A percentile compares a stretch with the other conserved stretches of the same genome.
Evolutionary conservation across 805 yeast genomes (phyloP).

Genomic region (Metschnikowia arizonensis): DNA sequence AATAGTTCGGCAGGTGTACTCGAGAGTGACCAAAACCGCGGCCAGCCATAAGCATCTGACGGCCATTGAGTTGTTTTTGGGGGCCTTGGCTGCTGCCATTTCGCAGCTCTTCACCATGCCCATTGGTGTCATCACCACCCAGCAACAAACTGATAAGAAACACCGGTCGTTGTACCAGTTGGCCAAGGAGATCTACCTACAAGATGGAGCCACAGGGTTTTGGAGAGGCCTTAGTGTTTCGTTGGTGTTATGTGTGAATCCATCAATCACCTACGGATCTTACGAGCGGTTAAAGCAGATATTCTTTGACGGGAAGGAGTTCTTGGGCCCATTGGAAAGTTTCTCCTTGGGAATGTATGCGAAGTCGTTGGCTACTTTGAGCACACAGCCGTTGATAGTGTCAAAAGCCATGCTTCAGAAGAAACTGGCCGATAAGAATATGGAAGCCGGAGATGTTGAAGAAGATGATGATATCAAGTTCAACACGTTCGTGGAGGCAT

Average conservation of each 20-base stretch:
- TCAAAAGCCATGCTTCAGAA: slow-evolving; percentile 78
- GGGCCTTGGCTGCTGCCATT: slow-evolving; percentile 77
- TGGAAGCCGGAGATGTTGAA: slow-evolving; percentile 23
- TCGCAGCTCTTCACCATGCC: slow-evolving; percentile 81
- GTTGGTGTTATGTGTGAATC: slow-evolving; percentile 72
- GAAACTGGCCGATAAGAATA: slow-evolving; percentile 21
- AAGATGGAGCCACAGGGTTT: slow-evolving; percentile 66
- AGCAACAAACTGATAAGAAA: slow-evolving; percentile 50
- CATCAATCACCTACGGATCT: slow-evolving; percentile 82
- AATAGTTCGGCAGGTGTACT: slow-evolving; percentile 55
- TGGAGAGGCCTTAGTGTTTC: slow-evolving; percentile 86
- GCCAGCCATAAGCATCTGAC: slow-evolving; percentile 47
- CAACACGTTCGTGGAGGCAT: slow-evolving; percentile 58
- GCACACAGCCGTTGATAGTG: slow-evolving; percentile 81
- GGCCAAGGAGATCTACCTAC: slow-evolving; percentile 47
- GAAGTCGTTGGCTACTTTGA: slow-evolving; percentile 72
- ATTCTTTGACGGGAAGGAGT: slow-evolving; percentile 40
- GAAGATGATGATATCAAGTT: slow-evolving; percentile 43
- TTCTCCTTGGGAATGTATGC: slow-evolving; percentile 75
- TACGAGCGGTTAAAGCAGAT: slow-evolving; percentile 62
- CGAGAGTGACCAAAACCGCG: slow-evolving; percentile 31
- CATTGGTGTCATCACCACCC: slow-evolving; percentile 66
- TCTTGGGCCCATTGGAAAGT: slow-evolving; percentile 58
- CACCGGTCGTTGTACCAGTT: slow-evolving; percentile 32
- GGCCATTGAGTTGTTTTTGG: slow-evolving; percentile 63